These are phyloP conservation scores for Aspergillus ustus DNA, from an alignment of 2,329 filamentous ascomycete genomes.

Conservation along the genomic window DNA sequence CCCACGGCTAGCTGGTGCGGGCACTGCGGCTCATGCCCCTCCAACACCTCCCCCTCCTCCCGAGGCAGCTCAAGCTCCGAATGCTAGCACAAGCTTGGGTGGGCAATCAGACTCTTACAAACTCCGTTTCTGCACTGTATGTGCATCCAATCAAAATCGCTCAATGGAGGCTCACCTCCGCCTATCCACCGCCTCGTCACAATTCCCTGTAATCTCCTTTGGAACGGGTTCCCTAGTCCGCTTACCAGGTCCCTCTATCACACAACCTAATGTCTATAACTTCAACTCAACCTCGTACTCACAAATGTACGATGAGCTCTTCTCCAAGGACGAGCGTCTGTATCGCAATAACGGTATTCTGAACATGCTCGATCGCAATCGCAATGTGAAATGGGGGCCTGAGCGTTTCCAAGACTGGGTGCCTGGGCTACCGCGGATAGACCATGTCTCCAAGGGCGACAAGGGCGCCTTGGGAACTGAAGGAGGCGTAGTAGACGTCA, in stretches of 20 bases:
- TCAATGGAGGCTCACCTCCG: constrained; percentile 99
- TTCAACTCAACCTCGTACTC: constrained; percentile 98
- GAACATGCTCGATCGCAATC: constrained; percentile 93
- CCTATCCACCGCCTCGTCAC: constrained; percentile 78
- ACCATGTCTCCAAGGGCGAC: constrained; percentile 70
- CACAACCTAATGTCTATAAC: constrained; percentile 93
- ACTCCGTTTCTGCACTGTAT: constrained; percentile 97
- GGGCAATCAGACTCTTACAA: constrained; percentile 66
- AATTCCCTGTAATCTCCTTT: constrained; percentile 97
- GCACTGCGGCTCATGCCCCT: constrained; percentile 47
- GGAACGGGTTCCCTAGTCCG: constrained; percentile 94
- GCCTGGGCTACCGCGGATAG: constrained; percentile 78
- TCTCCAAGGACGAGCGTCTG: constrained; percentile 80
- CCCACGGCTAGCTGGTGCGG: constrained; percentile 55
- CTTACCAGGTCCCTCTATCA: constrained; percentile 86
- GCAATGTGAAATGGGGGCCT: constrained; percentile 89
- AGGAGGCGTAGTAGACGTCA: constrained; percentile 86
- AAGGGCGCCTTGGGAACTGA: constrained; percentile 81
- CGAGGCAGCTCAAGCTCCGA: constrained; percentile 36
- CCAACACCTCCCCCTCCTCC: constrained; percentile 57
- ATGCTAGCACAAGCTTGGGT: constrained; percentile 2
- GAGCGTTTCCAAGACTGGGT: constrained; percentile 99
- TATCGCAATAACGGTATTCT: constrained; percentile 92
- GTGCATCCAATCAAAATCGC: constrained; percentile 97
- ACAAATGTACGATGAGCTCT: constrained; percentile 90